Base-by-base conservation (phyloP, 208 protist species). In the Plasmodiophora brassicae region DNA sequence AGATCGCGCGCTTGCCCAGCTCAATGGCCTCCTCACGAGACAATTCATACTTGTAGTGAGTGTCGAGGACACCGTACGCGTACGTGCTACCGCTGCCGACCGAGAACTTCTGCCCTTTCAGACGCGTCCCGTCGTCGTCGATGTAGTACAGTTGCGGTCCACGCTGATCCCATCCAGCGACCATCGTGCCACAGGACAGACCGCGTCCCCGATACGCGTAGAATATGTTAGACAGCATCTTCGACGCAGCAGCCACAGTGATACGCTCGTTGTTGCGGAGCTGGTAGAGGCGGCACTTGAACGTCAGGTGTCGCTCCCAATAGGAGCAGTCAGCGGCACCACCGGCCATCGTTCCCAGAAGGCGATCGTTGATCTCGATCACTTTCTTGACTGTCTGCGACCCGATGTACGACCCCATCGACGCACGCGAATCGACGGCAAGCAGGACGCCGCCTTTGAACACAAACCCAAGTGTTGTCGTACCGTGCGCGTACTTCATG, bases 321-420 rank as follows among this genome's bases (percentile, higher is more conserved):
- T 97, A 99, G 86, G 96, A 93, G 94, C 99, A 99, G 92, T 99
- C 99, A 0, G 98, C 99, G 39, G 99, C 99, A 93, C 98, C 98
- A 87, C 96, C 96, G 71, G 99, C 99, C 97, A 99, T 99, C 8
- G 99, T 99, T 57, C 98, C 98, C 5, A 99, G 93, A 5, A 99
- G 91, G 91, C 97, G 98, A 45, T 97, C 95, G 93, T 98, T 99
- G 91, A 99, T 99, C 91, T 98, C 95, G 89, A 99, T 97, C 44
- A 99, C 97, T 93, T 99, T 99, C 93, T 99, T 97, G 35, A 99
- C 98, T 28, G 96, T 99, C 92, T 97, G 95, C 0, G 97, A 99
- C 25, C 97, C 96, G 86, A 99, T 98, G 93, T 98, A 99, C 85
- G 94, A 93, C 44, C 99, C 99, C 46, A 95, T 96, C 22, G 97